Evolutionary conservation across 78 protist species (phyloP).

Genomic region (Dictyostelium discoideum): dicty_2.7 NC_007091.3:4192501-4193000

Average conservation of each 20-base stretch:
- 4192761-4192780: neutral
- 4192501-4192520: neutral
- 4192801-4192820: neutral
- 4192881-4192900: constrained; percentile 10
- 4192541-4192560: neutral
- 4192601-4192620: constrained; percentile 29
- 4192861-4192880: constrained; percentile 23
- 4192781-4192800: neutral
- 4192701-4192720: neutral
- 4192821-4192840: neutral
- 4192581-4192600: neutral
- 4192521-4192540: neutral
- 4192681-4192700: neutral
- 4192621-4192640: constrained; percentile 27
- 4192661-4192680: neutral
- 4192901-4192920: constrained; percentile 27
- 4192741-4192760: neutral
- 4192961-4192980: constrained; percentile 37
- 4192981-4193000: constrained; percentile 76
- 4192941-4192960: constrained; percentile 34
- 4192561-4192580: neutral
- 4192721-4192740: neutral
- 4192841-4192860: neutral
- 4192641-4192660: constrained; percentile 7
- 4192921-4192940: neutral